Evolutionary conservation across 345 rosid genomes (phyloP).

Genomic region (Eutrema japonicum): DNA sequence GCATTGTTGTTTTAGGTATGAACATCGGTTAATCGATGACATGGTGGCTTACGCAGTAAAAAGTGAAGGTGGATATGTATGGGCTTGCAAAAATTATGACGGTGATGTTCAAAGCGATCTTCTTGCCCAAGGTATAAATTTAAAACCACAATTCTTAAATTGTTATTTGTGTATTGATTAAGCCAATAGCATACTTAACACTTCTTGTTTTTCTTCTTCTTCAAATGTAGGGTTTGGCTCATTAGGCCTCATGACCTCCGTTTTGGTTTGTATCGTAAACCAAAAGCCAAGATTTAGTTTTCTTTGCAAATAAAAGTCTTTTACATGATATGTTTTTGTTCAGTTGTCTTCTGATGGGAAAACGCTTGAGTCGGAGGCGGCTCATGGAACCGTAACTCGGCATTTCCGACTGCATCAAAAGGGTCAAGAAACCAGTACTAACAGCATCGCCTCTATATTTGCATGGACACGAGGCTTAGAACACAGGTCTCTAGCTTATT

Average conservation of each 20-base stretch:
- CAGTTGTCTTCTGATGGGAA: slow-evolving; percentile 95
- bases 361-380: slow-evolving; percentile 96
- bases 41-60: slow-evolving; percentile 97
- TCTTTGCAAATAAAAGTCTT: slow-evolving; percentile 10
- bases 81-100: slow-evolving; percentile 99
- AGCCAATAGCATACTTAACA: slow-evolving; percentile 20
- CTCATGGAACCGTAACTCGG: slow-evolving; percentile 98
- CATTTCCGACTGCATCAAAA: slow-evolving; percentile 89
- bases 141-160: not conserved
- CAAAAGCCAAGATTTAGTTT: not conserved
- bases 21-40: slow-evolving; percentile 97
- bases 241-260: slow-evolving; percentile 95
- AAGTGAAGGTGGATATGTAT: slow-evolving; percentile 97
- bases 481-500: slow-evolving; percentile 65
- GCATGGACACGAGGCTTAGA: slow-evolving; percentile 95
- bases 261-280: slow-evolving; percentile 64
- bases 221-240: slow-evolving; percentile 87
- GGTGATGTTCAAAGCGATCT: slow-evolving; percentile 99
- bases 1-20: slow-evolving; percentile 63
- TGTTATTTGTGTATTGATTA: not conserved
- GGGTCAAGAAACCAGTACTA: slow-evolving; percentile 98
- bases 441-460: slow-evolving; percentile 95
- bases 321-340: slow-evolving; percentile 33
- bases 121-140: slow-evolving; percentile 83
- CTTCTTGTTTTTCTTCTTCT: slow-evolving; percentile 7